Evolutionary conservation across 306 rosid genomes (phyloP), one percentile per base, ranked within the genome.

Genomic region (Corylus avellana): DNA sequence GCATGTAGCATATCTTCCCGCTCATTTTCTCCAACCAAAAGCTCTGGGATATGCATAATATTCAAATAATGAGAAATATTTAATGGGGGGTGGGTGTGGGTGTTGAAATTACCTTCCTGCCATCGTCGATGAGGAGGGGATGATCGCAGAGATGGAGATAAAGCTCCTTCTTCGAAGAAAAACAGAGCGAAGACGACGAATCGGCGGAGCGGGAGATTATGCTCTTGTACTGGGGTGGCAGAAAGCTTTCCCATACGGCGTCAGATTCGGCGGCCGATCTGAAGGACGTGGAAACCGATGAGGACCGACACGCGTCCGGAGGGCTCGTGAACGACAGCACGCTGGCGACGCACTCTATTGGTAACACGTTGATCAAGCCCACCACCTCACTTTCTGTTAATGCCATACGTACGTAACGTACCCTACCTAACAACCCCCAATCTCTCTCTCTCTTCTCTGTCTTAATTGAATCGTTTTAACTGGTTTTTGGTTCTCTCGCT

Each of bases 1-100:
- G 78, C 98, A 93, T 89, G 85, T 74, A 93, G 62, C 97, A 88
- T 84, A 76, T 93, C 63, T 87, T 87, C 72, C 97, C 98, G 12
- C 58, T 79, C 70, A 11, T 12, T 73, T 84, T 91, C 7, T 93
- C 97, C 72, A 93, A 63, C n/a, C 72, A 83, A 72, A 91, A 87
- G 87, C 93, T 91, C 98, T 91, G 44, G 47, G 35, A 32, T 32
- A 32, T 32, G 35, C 35, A 32, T 32, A 32, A 32, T 32, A 32
- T 32, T 32, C 3, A 32, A 32, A 32, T 32, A 32, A 32, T 32
- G 35, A 32, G 35, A 32, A 32, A 32, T 32, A 22, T 22, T 22
- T 22, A 22, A 22, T 22, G 25, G 25, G 25, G 35, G 35, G 35
- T 1, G 32, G 32, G 46, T 7, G 46, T 4, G 1, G 46, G 8